Base-by-base conservation (phyloP, 2,329 filamentous ascomycete genomes). In the Esteya vermicola region DNA sequence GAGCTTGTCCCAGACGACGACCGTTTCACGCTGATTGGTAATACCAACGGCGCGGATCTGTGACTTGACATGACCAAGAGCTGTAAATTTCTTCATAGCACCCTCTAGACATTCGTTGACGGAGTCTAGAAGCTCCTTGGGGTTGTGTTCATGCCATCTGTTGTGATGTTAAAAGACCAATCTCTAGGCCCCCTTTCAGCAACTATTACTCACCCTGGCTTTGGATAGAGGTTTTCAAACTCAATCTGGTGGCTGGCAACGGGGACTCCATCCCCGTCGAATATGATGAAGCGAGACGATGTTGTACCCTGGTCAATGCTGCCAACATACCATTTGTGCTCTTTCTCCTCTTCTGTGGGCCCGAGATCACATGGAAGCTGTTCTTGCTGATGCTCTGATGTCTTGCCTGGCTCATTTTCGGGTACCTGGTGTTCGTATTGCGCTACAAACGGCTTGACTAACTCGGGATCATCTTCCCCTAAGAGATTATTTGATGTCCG, bases 281-380 rank as follows among this genome's bases (percentile, higher is more conserved):
- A 94, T 54, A 95, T 88, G 50, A 94, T 72, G 61, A 94, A 94
- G 28, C 86, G 74, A 26, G 85, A 84, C 43, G 82, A 89, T 25
- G 86, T 94, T 12, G 86, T 94, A 43, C 86, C 86, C 54, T 93
- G 85, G 55, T 94, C 86, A 55, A 94, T 88, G 50, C 82, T 84
- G 44, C 85, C 86, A 45, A 93, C 79, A 53, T 84, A 93, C 73
- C 48, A 73, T 42, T 78, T 50, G 36, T 53, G 46, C 35, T 48
- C 42, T 32, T 50, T 46, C 44, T 59, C 54, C 13, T 56, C 52
- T 14, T 52, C 51, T 2, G 57, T 60, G 39, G 54, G 51, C 14
- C 39, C 45, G 23, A 59, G 54, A 40, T 51, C 54, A 9, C 45
- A 37, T 4, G 57, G 56, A n/a, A 60, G 51, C 42, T 50, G 45